Base-by-base conservation (phyloP, 192 early-diverging fungal species). In the Spizellomyces sp. region DNA sequence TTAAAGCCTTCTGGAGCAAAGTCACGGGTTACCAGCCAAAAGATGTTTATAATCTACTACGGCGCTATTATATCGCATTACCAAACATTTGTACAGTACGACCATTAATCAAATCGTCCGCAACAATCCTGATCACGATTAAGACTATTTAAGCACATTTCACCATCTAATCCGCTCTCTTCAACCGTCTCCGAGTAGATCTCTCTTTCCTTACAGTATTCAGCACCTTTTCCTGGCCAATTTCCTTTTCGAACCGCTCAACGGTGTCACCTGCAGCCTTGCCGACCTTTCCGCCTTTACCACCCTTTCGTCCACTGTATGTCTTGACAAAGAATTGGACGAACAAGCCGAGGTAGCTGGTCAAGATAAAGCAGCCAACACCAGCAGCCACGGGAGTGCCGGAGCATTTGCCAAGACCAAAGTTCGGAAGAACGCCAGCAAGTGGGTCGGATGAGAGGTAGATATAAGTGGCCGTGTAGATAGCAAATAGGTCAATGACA, bases 391-490 rank as follows among this genome's bases (percentile, higher is more conserved):
- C 77, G 66, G 90, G 89, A 22, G 85, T 89, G 48, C 94, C 94
- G 14, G 87, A 82, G 74, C 94, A 95, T 61, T 79, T 81, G 70
- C 88, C 87, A 19, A 67, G 59, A 73, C 86, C 84, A 19, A 54
- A 59, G 43, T 66, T 65, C 45, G 70, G 70, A 17, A 73, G 46
- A 27, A 45, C 36, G 57, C 48, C 47, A 36, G 22, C 22, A 56
- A 45, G 45, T 10, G 48, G 66, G 66, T 55, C 55, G 36, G 67
- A 48, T 14, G 69, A 58, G 57, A 73, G 60, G 84, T 91, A 88
- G 69, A 87, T 91, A 84, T 95, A 96, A 48, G 93, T 86, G 83
- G 89, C 90, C 77, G 88, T 90, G 81, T 96, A 95, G 75, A 95
- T 89, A 72, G 94, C 83, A 67, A 86, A 81, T 19, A 96, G 81